Conservation (phyloP, 2,329 filamentous ascomycete genomes). For the Scortechinia acanthostroma region DNA sequence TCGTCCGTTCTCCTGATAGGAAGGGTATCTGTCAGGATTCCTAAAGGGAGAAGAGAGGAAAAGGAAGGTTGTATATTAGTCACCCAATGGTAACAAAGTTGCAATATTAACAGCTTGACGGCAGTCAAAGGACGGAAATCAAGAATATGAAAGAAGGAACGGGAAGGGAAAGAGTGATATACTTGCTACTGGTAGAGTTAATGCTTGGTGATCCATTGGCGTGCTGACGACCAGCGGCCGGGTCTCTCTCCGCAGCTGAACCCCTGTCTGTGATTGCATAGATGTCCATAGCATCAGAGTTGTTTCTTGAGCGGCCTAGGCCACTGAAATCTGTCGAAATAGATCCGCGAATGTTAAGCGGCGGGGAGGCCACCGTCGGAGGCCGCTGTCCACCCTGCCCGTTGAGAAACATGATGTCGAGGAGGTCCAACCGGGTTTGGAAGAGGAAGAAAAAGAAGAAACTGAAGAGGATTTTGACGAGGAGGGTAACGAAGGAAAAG, state of each 20-base stretch:
- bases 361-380: not conserved
- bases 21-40: not conserved
- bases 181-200: not conserved
- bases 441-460: too few species aligned
- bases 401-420: not conserved
- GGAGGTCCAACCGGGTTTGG: too few species aligned
- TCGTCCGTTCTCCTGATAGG: slow-evolving; percentile 37
- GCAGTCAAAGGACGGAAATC: not conserved
- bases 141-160: not conserved
- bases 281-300: slow-evolving; percentile 2
- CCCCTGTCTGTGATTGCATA: not conserved
- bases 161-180: not conserved
- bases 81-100: not conserved
- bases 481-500: too few species aligned
- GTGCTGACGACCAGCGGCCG: not conserved
- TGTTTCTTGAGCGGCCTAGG: not conserved
- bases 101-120: too few species aligned
- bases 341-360: not conserved
- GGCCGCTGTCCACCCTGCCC: not conserved
- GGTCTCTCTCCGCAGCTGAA: not conserved
- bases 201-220: not conserved
- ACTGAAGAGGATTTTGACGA: too few species aligned
- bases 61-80: not conserved
- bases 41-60: not conserved
- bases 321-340: not conserved